Evolutionary conservation across 495 filamentous ascomycete genomes (phyloP).

Genomic region (Physcia stellaris): DNA sequence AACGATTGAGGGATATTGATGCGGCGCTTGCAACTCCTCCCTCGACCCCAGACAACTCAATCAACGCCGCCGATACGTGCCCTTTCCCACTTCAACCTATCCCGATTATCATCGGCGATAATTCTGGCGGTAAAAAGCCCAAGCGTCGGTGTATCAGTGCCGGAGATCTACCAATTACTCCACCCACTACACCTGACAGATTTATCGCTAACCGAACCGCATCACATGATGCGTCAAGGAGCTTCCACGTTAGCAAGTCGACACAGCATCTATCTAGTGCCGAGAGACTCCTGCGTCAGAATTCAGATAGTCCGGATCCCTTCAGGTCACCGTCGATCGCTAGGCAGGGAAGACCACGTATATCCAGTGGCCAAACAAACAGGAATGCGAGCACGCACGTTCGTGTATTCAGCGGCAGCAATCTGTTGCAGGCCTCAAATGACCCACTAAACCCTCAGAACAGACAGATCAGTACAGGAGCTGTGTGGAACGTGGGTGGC

Average conservation of each 20-base stretch:
- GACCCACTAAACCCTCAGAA: slow-evolving; percentile 5
- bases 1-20: too few relatives aligned
- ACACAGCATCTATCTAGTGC: slow-evolving; percentile 41
- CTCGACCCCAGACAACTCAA: too few relatives aligned
- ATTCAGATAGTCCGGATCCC: slow-evolving; percentile 45
- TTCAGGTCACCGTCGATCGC: slow-evolving; percentile 36
- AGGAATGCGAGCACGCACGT: neutral
- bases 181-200: slow-evolving; percentile 39
- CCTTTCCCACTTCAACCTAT: slow-evolving; percentile 12
- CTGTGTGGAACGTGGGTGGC: slow-evolving; percentile 75
- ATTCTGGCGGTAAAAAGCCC: neutral
- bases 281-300: slow-evolving; percentile 48
- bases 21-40: too few relatives aligned
- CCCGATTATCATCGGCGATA: neutral
- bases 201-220: slow-evolving; percentile 49
- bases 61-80: too few relatives aligned
- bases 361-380: neutral
- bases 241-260: slow-evolving; percentile 52
- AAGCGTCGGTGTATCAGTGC: neutral
- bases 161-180: slow-evolving; percentile 1
- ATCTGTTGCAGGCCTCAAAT: slow-evolving; percentile 6
- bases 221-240: slow-evolving; percentile 31
- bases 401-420: slow-evolving; percentile 7
- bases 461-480: slow-evolving; percentile 45
- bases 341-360: slow-evolving; percentile 1